phyloP scores from a whole-genome alignment of 2,329 filamentous ascomycete species.

The Xylariales sp. region DNA sequence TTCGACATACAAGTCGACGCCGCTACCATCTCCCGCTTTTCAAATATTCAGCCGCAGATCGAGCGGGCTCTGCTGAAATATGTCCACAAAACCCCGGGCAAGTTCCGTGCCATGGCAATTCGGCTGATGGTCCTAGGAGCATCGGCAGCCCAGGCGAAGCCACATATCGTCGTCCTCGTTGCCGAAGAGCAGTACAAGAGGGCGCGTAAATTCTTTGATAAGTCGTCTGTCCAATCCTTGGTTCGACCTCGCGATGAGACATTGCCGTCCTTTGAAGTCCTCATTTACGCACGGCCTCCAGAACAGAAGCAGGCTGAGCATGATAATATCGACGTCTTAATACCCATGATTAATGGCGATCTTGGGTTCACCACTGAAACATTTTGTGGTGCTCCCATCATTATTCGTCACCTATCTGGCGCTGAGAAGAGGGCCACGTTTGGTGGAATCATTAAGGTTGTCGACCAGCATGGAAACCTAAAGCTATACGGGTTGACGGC shows the following conservation, averaged over 20 bases:
- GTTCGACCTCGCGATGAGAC: background rate
- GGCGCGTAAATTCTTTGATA: constrained; percentile 3
- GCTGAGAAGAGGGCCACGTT: constrained; percentile 1
- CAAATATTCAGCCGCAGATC: background rate
- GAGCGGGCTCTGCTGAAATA: constrained; percentile 1
- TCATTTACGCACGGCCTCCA: background rate
- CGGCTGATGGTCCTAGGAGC: constrained; percentile 1
- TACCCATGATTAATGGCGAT: background rate
- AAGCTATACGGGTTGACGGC: background rate
- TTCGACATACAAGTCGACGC: constrained; percentile 1
- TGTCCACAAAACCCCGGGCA: background rate
- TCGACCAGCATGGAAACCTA: background rate
- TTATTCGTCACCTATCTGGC: constrained; percentile 1
- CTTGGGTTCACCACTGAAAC: constrained; percentile 3
- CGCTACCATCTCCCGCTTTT: background rate
- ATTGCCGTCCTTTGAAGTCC: background rate
- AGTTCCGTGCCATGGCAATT: constrained; percentile 2
- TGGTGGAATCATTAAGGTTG: background rate
- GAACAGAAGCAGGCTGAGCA: background rate
- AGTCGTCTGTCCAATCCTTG: background rate
- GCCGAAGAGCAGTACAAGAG: background rate
- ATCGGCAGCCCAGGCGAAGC: background rate
- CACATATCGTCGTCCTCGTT: background rate
- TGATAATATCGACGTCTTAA: constrained; percentile 1
- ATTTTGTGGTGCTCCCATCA: background rate